A percentile compares a stretch with the other conserved stretches of the same genome.
Conservation (phyloP, 208 protist genomes). For the Tritrichomonas foetus region DNA sequence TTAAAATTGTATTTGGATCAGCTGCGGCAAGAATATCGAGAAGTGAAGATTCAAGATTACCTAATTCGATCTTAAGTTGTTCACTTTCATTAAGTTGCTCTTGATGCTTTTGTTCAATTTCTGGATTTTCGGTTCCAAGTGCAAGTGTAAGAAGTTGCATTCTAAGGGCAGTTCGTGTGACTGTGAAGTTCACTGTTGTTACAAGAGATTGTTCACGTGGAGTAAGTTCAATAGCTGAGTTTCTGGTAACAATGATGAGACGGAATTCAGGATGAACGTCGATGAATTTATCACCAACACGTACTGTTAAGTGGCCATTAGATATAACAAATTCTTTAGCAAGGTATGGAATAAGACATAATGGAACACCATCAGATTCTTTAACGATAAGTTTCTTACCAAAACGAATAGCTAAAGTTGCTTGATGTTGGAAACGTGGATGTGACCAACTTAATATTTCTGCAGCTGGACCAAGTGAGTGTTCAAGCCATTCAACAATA, state of each 20-base stretch:
- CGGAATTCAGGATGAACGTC: slow-evolving; percentile 65
- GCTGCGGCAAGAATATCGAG: background rate
- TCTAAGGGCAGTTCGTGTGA: slow-evolving; percentile 85
- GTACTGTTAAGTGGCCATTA: background rate
- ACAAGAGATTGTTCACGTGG: slow-evolving; percentile 78
- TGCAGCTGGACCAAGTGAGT: background rate
- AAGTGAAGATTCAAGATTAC: slow-evolving; percentile 37
- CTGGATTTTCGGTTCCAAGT: slow-evolving; percentile 88
- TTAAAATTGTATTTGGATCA: background rate
- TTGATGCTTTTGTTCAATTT: slow-evolving; percentile 83
- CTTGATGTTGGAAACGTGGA: slow-evolving; percentile 36
- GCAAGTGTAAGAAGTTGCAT: slow-evolving; percentile 87
- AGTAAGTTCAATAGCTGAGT: slow-evolving; percentile 71
- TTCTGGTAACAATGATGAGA: slow-evolving; percentile 82
- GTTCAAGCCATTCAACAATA: background rate
- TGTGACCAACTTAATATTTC: background rate
- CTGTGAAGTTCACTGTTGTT: slow-evolving; percentile 85
- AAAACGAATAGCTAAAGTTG: background rate
- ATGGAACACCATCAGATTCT: background rate
- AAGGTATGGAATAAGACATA: background rate
- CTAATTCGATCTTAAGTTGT: slow-evolving; percentile 80
- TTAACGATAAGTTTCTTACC: slow-evolving; percentile 18
- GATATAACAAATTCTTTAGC: background rate
- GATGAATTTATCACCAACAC: slow-evolving; percentile 22
- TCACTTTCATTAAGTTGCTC: slow-evolving; percentile 83